Percentiles rank a stretch among this genome's conserved stretches.
These are phyloP conservation scores for Wakefieldia striispora DNA, from an alignment of 768 basidiomycete genomes.

Conservation along the genomic window DNA sequence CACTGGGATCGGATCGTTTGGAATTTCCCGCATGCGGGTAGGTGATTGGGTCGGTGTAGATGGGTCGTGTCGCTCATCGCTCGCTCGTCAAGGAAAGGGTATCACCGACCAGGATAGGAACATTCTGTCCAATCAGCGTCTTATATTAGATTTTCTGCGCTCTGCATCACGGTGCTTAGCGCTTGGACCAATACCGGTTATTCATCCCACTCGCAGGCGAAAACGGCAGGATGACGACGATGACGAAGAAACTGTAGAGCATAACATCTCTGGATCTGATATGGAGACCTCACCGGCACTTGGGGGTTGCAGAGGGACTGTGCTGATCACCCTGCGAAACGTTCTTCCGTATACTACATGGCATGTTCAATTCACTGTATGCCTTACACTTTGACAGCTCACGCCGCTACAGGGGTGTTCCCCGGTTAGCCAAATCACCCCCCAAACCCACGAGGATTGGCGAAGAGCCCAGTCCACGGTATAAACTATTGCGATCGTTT, in stretches of 20 bases:
- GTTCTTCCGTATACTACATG: slow-evolving; percentile 86
- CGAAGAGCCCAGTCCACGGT: slow-evolving; percentile 60
- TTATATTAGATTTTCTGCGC: slow-evolving; percentile 79
- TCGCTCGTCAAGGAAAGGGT: slow-evolving; percentile 60
- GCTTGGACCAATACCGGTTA: slow-evolving; percentile 51
- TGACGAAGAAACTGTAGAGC: slow-evolving; percentile 36
- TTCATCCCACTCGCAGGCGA: slow-evolving; percentile 40
- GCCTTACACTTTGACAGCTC: slow-evolving; percentile 1
- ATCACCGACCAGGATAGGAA: slow-evolving; percentile 94
- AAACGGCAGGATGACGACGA: slow-evolving; percentile 45
- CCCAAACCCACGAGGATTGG: slow-evolving; percentile 48
- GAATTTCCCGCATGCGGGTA: slow-evolving; percentile 97
- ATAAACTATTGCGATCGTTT: slow-evolving; percentile 75
- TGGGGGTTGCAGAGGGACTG: slow-evolving; percentile 52
- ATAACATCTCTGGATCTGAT: slow-evolving; percentile 16
- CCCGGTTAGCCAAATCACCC: slow-evolving; percentile 73
- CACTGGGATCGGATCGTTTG: slow-evolving; percentile 82
- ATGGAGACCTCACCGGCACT: slow-evolving; percentile 2
- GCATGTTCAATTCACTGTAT: slow-evolving; percentile 38
- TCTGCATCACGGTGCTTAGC: slow-evolving; percentile 63
- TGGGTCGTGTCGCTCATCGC: not conserved
- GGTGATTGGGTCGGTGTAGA: slow-evolving; percentile 19
- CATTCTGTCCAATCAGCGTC: slow-evolving; percentile 82
- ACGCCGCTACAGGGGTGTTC: slow-evolving; percentile 58
- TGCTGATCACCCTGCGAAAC: slow-evolving; percentile 86